Percentiles rank a stretch among this genome's conserved stretches.
Evolutionary conservation across 2,329 filamentous ascomycete species (phyloP).

Genomic region (Amauroascus verrucosus): DNA sequence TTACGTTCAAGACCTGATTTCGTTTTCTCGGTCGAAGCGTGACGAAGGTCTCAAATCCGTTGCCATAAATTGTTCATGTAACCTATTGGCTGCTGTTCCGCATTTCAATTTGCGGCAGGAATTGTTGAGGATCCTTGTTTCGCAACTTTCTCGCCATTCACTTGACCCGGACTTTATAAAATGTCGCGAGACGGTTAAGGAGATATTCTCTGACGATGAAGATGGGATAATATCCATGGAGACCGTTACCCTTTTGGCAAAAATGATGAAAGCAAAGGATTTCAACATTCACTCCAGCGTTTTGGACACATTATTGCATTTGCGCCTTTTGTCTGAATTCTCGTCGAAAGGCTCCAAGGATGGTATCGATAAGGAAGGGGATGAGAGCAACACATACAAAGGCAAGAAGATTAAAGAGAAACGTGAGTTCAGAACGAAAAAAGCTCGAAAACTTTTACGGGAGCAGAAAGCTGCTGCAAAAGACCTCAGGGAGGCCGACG

Average conservation of each 20-base stretch:
- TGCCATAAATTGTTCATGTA: conserved; percentile 77
- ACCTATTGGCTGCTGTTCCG: conserved; percentile 66
- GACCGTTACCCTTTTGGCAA: conserved; percentile 70
- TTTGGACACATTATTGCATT: conserved; percentile 79
- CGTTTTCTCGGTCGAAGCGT: conserved; percentile 48
- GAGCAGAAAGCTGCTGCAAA: conserved; percentile 83
- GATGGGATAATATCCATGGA: conserved; percentile 83
- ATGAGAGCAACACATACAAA: conserved; percentile 32
- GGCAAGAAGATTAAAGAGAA: conserved; percentile 61
- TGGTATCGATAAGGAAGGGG: conserved; percentile 53
- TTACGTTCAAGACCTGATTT: conserved; percentile 67
- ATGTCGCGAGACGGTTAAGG: conserved; percentile 68
- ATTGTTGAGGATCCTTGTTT: conserved; percentile 74
- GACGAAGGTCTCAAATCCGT: conserved; percentile 51
- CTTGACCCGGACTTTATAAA: conserved; percentile 67
- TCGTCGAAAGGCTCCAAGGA: conserved; percentile 72
- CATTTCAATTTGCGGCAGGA: conserved; percentile 97
- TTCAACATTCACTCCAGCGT: conserved; percentile 76
- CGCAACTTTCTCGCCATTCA: conserved; percentile 63
- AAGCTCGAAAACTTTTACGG: conserved; percentile 67
- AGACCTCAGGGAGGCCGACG: conserved; percentile 87
- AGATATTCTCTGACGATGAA: conserved; percentile 74
- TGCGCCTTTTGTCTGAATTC: conserved; percentile 82
- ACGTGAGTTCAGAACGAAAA: conserved; percentile 80
- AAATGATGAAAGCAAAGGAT: conserved; percentile 87